phyloP scores from a whole-genome alignment of 1,139 yeast species.

The Eremothecium sinecaudum region DNA sequence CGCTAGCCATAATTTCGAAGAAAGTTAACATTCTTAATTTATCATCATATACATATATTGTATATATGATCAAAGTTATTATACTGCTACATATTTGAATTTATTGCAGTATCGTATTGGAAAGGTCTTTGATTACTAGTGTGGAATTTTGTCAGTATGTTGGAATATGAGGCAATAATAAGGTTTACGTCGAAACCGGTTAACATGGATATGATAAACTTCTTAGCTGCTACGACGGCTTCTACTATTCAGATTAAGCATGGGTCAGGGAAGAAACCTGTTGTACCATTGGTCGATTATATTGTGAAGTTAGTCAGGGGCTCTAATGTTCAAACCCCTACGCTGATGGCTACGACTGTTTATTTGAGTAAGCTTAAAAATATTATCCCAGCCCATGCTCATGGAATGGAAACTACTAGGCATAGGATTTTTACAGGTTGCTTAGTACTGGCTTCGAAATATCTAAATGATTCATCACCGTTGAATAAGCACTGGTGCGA shows the following conservation, averaged over 20 bases:
- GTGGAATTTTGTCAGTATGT: too few relatives aligned
- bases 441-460: constrained; percentile 79
- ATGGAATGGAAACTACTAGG: constrained; percentile 88
- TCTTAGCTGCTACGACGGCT: constrained; percentile 68
- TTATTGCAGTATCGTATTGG: too few relatives aligned
- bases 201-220: constrained; percentile 65
- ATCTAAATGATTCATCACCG: constrained; percentile 86
- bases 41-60: too few relatives aligned
- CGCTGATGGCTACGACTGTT: constrained; percentile 83
- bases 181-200: constrained; percentile 72
- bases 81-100: too few relatives aligned
- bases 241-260: constrained; percentile 55
- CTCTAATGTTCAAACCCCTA: constrained; percentile 91
- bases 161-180: constrained; percentile 57
- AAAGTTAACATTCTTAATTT: too few relatives aligned
- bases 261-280: constrained; percentile 9
- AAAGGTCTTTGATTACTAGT: too few relatives aligned
- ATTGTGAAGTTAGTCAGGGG: constrained; percentile 62
- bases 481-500: constrained; percentile 92
- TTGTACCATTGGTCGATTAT: constrained; percentile 46
- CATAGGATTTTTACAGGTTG: constrained; percentile 88
- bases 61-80: too few relatives aligned
- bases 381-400: constrained; percentile 76
- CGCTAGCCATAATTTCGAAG: too few relatives aligned
- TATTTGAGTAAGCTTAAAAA: constrained; percentile 69